Base-by-base conservation (phyloP, 1,284 basidiomycete genomes). In the Trichosporon asahii region DNA sequence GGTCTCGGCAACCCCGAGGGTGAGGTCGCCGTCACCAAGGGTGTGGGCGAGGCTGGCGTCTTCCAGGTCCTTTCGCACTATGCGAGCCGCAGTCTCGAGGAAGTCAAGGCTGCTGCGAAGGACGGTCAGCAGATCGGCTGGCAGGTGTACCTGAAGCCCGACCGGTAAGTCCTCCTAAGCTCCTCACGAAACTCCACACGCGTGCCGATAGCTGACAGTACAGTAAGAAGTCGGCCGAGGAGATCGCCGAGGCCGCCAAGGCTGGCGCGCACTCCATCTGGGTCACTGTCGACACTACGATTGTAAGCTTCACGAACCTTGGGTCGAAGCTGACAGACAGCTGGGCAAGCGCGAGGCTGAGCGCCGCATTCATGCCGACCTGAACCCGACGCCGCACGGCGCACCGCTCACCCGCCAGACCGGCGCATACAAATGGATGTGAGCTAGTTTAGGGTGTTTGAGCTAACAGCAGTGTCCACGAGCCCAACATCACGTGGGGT, bases 41-140 rank as follows among this genome's bases (percentile, higher is more conserved):
- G 84, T 1, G 85, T 85, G 5, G 83, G 80, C n/a, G 71, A 71
- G 18, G 76, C 74, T 8, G 79, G 79, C 4, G 75, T 82, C 66
- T 67, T 84, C 8, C 85, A 85, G 72, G 78, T 81, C n/a, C 81
- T 86, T 64, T 85, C 84, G 1, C 80, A 84, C 64, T 83, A 83
- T 57, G 82, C 85, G 4, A 81, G 79, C 12, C 77, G 81, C 44
- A 79, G 81, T 1, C 77, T 86, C 46, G 82, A 85, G 33, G 85
- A 86, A 73, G 83, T 86, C 65, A 78, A 84, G 40, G 80, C 76
- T 0, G 84, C 76, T 70, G 68, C 73, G 15, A 49, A 68, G 57
- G 72, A 76, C 14, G 77, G 75, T 0, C 78, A 81, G 66, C 72
- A 77, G 63, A 68, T 79, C 25, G 77, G 76, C 6, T 80, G 78